These are phyloP conservation scores for Reutealis trisperma DNA, from an alignment of 345 rosid genomes.

Conservation along the genomic window DNA sequence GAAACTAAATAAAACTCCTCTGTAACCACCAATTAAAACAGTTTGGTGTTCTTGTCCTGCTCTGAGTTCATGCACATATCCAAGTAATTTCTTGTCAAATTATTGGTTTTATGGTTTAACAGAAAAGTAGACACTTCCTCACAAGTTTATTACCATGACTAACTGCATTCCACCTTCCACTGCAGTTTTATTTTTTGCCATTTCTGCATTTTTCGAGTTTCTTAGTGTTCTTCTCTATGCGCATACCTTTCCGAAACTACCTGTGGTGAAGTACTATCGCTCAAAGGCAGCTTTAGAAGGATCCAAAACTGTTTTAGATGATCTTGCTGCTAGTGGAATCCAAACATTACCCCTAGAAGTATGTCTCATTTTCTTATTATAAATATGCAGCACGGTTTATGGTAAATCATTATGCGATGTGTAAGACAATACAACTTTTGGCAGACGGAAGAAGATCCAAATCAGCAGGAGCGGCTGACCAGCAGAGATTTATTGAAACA, in stretches of 20 bases:
- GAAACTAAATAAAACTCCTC: too few relatives aligned
- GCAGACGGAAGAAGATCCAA: constrained; percentile 40
- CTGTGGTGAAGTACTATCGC: constrained; percentile 76
- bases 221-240: constrained; percentile 66
- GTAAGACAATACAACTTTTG: neutral
- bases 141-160: neutral
- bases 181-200: constrained; percentile 65
- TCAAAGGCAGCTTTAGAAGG: constrained; percentile 88
- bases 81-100: neutral
- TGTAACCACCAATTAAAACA: too few relatives aligned
- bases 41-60: too few relatives aligned
- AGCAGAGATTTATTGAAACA: constrained; percentile 47
- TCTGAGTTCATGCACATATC: too few relatives aligned
- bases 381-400: neutral
- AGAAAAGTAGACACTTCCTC: neutral
- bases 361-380: neutral
- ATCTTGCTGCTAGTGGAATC: constrained; percentile 82
- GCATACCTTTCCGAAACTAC: constrained; percentile 61
- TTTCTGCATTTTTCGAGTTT: constrained; percentile 60
- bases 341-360: constrained; percentile 33
- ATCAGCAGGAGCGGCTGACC: constrained; percentile 41
- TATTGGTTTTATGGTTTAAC: neutral
- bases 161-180: neutral
- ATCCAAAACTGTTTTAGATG: constrained; percentile 71
- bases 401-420: neutral